phyloP scores from a whole-genome alignment of 495 filamentous ascomycete species.

The Hypoxylon fuscum region DNA sequence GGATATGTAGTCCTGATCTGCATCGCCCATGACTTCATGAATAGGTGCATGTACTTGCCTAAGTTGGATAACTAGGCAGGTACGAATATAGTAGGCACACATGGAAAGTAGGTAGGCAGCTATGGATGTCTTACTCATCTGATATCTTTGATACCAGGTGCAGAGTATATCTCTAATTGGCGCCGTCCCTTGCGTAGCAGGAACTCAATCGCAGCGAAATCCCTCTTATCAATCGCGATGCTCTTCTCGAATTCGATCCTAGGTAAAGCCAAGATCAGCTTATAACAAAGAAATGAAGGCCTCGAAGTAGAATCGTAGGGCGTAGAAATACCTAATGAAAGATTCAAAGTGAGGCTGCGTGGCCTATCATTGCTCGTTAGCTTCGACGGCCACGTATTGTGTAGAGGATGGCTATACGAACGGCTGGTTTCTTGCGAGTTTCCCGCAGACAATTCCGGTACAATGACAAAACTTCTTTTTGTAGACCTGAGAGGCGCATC shows the following conservation, averaged over 20 bases:
- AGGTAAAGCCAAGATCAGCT: constrained; percentile 5
- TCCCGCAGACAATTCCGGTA: constrained; percentile 87
- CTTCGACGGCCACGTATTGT: constrained; percentile 1
- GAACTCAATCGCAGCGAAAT: constrained; percentile 90
- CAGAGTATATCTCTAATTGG: constrained; percentile 86
- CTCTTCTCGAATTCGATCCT: constrained; percentile 83
- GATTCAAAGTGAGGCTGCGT: constrained; percentile 52
- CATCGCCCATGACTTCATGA: no score
- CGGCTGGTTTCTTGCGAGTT: constrained; percentile 80
- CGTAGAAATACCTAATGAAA: constrained; percentile 49
- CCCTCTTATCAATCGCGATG: constrained; percentile 77
- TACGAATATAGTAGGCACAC: no score
- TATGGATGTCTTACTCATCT: constrained; percentile 41
- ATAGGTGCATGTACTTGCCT: no score
- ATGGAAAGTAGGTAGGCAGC: not conserved
- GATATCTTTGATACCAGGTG: constrained; percentile 86
- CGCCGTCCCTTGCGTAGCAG: constrained; percentile 83
- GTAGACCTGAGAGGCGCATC: constrained; percentile 84
- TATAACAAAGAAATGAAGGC: not conserved
- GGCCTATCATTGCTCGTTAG: constrained; percentile 40
- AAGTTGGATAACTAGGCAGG: no score
- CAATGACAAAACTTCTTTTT: constrained; percentile 84
- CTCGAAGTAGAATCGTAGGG: constrained; percentile 5
- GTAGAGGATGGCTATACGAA: constrained; percentile 50
- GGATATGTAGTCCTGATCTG: no score